phyloP scores from a whole-genome alignment of 306 rosid species.

The Albizia julibrissin region DNA sequence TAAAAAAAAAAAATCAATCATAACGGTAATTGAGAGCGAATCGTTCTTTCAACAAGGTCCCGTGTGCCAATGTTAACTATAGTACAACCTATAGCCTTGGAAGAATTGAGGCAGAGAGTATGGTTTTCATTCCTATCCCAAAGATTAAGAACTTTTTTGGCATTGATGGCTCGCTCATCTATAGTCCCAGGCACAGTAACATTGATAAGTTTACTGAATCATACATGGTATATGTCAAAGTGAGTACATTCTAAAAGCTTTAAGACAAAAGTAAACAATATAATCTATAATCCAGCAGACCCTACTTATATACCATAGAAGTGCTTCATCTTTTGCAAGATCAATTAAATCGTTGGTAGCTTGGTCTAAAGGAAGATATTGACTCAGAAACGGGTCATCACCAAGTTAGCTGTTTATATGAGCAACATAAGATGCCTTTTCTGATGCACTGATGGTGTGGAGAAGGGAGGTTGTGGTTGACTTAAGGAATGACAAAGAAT shows the following conservation, averaged over 20 bases:
- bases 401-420: slow-evolving; percentile 95
- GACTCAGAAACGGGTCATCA: slow-evolving; percentile 80
- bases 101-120: slow-evolving; percentile 95
- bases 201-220: slow-evolving; percentile 95
- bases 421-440: slow-evolving; percentile 78
- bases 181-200: slow-evolving; percentile 99
- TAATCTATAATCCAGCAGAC: slow-evolving; percentile 35
- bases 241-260: slow-evolving; percentile 25
- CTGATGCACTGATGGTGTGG: slow-evolving; percentile 90
- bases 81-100: slow-evolving; percentile 99
- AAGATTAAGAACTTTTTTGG: slow-evolving; percentile 62
- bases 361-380: slow-evolving; percentile 83
- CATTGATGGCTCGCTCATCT: slow-evolving; percentile 91
- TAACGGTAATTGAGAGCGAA: slow-evolving; percentile 5
- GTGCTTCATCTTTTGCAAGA: slow-evolving; percentile 88
- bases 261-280: slow-evolving; percentile 22
- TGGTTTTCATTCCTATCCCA: slow-evolving; percentile 99
- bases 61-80: slow-evolving; percentile 94
- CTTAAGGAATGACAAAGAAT: slow-evolving; percentile 83
- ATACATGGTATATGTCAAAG: slow-evolving; percentile 32
- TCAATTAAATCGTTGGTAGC: slow-evolving; percentile 66
- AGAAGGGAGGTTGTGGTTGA: slow-evolving; percentile 87
- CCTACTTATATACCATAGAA: slow-evolving; percentile 76
- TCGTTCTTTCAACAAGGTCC: slow-evolving; percentile 90
- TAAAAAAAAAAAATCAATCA: neutral